Conservation (phyloP, 768 basidiomycete genomes). For the Stropharia rugosoannulata region DNA sequence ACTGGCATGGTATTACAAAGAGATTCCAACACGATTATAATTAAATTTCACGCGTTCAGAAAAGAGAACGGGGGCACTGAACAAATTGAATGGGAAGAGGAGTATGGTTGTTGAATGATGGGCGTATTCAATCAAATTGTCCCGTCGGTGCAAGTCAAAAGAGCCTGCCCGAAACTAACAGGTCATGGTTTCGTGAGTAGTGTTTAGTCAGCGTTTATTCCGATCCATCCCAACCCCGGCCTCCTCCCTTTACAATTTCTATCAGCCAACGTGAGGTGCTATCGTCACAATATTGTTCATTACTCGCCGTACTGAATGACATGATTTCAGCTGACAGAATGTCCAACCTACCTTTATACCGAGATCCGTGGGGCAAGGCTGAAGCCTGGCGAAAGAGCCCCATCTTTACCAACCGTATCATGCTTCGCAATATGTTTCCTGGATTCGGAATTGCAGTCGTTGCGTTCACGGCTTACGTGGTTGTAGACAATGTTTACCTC, state of each 20-base stretch:
- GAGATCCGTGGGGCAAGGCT: conserved; percentile 93
- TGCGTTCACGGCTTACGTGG: conserved; percentile 89
- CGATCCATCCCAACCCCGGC: background rate
- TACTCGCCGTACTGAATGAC: background rate
- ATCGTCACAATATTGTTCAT: background rate
- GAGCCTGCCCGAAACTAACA: conserved; percentile 58
- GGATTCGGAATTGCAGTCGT: conserved; percentile 93
- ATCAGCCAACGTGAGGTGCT: background rate
- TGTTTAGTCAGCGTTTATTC: conserved; percentile 8
- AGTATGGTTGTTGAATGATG: conserved; percentile 28
- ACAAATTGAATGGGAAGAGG: conserved; percentile 15
- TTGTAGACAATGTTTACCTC: conserved; percentile 72
- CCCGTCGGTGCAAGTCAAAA: conserved; percentile 28
- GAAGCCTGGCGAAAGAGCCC: conserved; percentile 92
- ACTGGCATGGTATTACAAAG: conserved; percentile 17
- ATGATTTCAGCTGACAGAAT: conserved; percentile 32
- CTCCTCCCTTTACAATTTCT: background rate
- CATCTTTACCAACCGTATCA: conserved; percentile 82
- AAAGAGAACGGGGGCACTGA: conserved; percentile 4
- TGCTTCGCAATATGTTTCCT: conserved; percentile 91
- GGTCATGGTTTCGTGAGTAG: conserved; percentile 28
- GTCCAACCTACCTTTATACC: conserved; percentile 70
- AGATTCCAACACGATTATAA: conserved; percentile 9
- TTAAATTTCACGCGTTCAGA: conserved; percentile 12
- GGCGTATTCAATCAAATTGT: conserved; percentile 37